phyloP scores from a whole-genome alignment of 2,329 filamentous ascomycete species.

The Ophiostoma novo-ulmi region DNA sequence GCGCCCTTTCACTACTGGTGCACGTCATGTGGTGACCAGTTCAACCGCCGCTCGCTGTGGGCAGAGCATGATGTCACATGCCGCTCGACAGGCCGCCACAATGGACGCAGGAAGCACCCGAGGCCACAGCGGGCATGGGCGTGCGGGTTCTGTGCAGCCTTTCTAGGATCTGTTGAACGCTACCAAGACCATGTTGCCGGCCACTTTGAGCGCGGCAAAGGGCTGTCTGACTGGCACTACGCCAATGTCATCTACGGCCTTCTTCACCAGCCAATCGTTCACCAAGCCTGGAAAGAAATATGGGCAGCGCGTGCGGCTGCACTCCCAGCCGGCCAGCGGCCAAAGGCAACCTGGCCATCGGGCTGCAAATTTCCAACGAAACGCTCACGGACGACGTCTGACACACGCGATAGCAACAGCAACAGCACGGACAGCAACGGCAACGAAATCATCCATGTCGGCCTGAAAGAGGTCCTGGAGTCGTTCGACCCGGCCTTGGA shows the following conservation, averaged over 20 bases:
- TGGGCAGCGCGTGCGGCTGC: conserved; percentile 43
- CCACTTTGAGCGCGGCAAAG: conserved; percentile 61
- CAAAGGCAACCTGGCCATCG: conserved; percentile 56
- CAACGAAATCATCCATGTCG: background rate
- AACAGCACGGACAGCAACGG: background rate
- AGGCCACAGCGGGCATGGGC: conserved; percentile 62
- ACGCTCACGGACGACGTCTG: background rate
- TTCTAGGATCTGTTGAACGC: conserved; percentile 59
- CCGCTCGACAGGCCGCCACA: conserved; percentile 37
- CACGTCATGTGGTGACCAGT: conserved; percentile 57
- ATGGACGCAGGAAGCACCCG: conserved; percentile 36
- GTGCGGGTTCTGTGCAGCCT: conserved; percentile 61
- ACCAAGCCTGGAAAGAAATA: conserved; percentile 56
- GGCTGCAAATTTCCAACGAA: conserved; percentile 37
- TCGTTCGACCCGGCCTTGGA: conserved; percentile 56
- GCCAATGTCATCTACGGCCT: conserved; percentile 63
- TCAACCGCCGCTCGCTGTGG: conserved; percentile 65
- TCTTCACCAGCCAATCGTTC: conserved; percentile 59
- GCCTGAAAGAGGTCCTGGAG: conserved; percentile 58
- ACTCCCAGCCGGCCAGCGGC: conserved; percentile 46
- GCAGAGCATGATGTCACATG: conserved; percentile 62
- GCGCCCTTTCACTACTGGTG: conserved; percentile 49
- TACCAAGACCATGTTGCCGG: conserved; percentile 63
- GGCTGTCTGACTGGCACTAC: conserved; percentile 63
- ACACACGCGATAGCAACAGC: background rate